Percentiles rank a stretch among this genome's conserved stretches.
Evolutionary conservation across 2,329 filamentous ascomycete genomes (phyloP).

Genomic region (Colletotrichum tamarilloi): DNA sequence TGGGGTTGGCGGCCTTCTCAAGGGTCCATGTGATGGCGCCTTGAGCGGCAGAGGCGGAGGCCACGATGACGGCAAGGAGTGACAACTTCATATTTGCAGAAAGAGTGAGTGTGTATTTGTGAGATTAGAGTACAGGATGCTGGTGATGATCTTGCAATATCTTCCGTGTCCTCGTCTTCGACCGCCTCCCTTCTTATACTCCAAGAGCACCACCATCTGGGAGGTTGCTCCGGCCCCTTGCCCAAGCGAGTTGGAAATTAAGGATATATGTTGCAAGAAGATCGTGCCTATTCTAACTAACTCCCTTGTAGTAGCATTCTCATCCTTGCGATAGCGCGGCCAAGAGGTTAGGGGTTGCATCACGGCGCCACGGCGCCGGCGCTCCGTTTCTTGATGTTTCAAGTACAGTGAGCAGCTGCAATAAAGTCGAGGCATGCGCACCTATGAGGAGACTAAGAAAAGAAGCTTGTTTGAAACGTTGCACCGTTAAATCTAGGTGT

Average conservation of each 20-base stretch:
- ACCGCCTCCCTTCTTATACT: not conserved
- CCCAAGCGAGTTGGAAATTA: not conserved
- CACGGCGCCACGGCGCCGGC: not conserved
- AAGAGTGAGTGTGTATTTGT: not conserved
- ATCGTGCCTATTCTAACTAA: not conserved
- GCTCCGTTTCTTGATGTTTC: not conserved
- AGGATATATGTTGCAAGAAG: not conserved
- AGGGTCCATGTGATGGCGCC: constrained; percentile 53
- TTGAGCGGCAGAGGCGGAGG: constrained; percentile 46
- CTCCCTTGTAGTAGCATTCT: not conserved
- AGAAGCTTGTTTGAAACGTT: not conserved
- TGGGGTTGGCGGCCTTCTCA: constrained; percentile 50
- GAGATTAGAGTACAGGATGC: not conserved
- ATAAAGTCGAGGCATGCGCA: not conserved
- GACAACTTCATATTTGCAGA: constrained; percentile 39
- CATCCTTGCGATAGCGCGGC: not conserved
- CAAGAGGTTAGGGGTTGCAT: not conserved
- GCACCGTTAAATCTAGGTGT: not conserved
- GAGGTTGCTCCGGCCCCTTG: not conserved
- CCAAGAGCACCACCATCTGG: not conserved
- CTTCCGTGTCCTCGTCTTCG: not conserved
- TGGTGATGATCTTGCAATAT: not conserved
- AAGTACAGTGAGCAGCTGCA: constrained; percentile 10
- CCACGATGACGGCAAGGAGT: constrained; percentile 41
- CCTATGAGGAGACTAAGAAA: not conserved